phyloP scores from a whole-genome alignment of 2,329 filamentous ascomycete species.

The Colletotrichum godetiae region DNA sequence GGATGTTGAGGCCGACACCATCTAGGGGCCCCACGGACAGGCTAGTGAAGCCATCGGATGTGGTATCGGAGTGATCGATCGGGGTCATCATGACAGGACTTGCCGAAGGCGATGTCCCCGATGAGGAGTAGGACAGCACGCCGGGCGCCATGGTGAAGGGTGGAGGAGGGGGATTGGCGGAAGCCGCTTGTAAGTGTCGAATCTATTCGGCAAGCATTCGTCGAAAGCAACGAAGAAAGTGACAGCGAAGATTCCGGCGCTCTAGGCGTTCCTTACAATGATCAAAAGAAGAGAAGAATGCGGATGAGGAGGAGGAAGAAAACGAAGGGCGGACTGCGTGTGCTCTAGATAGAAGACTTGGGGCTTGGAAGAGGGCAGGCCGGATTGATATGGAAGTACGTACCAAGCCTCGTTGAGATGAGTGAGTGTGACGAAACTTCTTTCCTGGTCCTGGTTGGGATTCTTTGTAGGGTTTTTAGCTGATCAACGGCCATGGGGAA shows the following conservation, averaged over 20 bases:
- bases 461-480: conserved; percentile 32
- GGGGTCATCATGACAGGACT: conserved; percentile 37
- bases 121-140: conserved; percentile 36
- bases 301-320: conserved; percentile 17
- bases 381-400: conserved; percentile 31
- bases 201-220: conserved; percentile 31
- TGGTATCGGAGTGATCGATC: conserved; percentile 35
- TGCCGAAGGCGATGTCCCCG: conserved; percentile 36
- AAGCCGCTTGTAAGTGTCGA: conserved; percentile 25
- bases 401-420: conserved; percentile 36
- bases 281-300: neutral
- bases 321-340: conserved; percentile 31
- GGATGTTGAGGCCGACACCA: conserved; percentile 28
- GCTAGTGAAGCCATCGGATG: conserved; percentile 35
- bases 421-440: conserved; percentile 34
- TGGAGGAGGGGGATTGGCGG: conserved; percentile 21
- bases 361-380: conserved; percentile 29
- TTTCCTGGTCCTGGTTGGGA: conserved; percentile 6
- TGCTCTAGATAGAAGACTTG: conserved; percentile 24
- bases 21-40: conserved; percentile 35
- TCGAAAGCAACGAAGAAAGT: conserved; percentile 28
- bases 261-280: conserved; percentile 31
- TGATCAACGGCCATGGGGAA: conserved; percentile 20
- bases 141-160: conserved; percentile 35
- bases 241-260: conserved; percentile 30